Evolutionary conservation across 2,329 filamentous ascomycete genomes (phyloP).

Genomic region (Fusarium sp.): DNA sequence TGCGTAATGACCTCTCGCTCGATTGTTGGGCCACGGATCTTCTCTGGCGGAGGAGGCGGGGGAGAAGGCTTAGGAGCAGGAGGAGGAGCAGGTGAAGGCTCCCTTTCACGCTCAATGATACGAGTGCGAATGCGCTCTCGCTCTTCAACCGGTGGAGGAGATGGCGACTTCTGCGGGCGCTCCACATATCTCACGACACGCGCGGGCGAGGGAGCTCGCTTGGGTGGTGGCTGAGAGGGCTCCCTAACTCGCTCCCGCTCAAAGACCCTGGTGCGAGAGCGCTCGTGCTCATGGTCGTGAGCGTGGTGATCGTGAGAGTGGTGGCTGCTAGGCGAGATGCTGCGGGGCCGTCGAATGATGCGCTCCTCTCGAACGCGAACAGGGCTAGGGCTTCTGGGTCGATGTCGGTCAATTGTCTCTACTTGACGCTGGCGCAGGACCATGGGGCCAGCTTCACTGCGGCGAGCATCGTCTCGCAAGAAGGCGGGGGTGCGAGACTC

Average conservation of each 20-base stretch:
- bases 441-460: slow-evolving; percentile 61
- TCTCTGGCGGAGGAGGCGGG: slow-evolving; percentile 68
- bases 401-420: slow-evolving; percentile 64
- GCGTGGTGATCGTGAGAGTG: slow-evolving; percentile 39
- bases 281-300: slow-evolving; percentile 53
- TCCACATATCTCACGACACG: slow-evolving; percentile 56
- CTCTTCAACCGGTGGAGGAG: slow-evolving; percentile 46
- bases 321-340: slow-evolving; percentile 51
- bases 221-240: slow-evolving; percentile 54
- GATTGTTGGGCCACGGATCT: slow-evolving; percentile 81
- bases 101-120: slow-evolving; percentile 60
- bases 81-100: slow-evolving; percentile 51
- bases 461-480: slow-evolving; percentile 61
- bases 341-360: slow-evolving; percentile 56
- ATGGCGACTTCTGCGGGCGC: slow-evolving; percentile 52
- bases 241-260: slow-evolving; percentile 50
- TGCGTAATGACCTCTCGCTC: slow-evolving; percentile 91
- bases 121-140: slow-evolving; percentile 61
- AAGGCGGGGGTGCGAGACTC: slow-evolving; percentile 62
- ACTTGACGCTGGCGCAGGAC: slow-evolving; percentile 67
- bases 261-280: slow-evolving; percentile 48
- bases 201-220: slow-evolving; percentile 52
- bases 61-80: slow-evolving; percentile 63
- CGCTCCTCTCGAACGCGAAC: slow-evolving; percentile 57
- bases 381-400: slow-evolving; percentile 58